Base-by-base conservation (phyloP, 2,329 filamentous ascomycete species). In the Fusarium metavorans region DNA sequence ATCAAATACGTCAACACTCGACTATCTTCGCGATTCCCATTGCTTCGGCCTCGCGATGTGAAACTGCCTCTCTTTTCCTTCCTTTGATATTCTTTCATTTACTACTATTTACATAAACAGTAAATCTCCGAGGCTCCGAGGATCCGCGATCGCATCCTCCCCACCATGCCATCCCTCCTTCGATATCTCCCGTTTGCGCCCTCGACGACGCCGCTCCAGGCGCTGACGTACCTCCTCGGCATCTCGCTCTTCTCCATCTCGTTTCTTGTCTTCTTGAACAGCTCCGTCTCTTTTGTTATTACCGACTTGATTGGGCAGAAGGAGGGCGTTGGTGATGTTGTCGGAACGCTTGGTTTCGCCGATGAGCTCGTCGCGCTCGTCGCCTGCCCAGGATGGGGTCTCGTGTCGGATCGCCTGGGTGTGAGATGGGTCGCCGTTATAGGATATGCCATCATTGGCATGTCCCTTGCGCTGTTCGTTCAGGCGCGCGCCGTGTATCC, bases 201-300 rank as follows among this genome's bases (percentile, higher is more conserved):
- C 25, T 86, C 88, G 52, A 90, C 89, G n/a, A 92, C 91, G 14
- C 84, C 87, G 6, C 81, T 89, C 23, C 91, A 93, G 79, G 91
- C 90, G n/a, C 82, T 89, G 67, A 93, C 94, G 34, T 97, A 97
- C 82, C 90, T 97, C 39, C 88, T 95, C 74, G 92, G 92, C 80
- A 93, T 97, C 79, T 94, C 93, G 70, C 91, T 97, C 77, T 96
- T 96, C 86, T 94, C 92, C 83, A 97, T 97, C 80, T 93, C 93
- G 64, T 97, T 97, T 85, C 92, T 97, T 75, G 94, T 97, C 79
- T 97, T 97, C 84, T 89, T 97, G 72, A 97, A 97, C 86, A 93
- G 92, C 85, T 92, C 91, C 80, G 88, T 97, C 69, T 95, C 93
- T 65, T 97, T 97, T 83, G 93, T 97, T 68, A 91, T 97, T 70